Percentiles rank a stretch among this genome's conserved stretches.
Conservation (phyloP, 805 yeast genomes). For the Candida orba region DNA sequence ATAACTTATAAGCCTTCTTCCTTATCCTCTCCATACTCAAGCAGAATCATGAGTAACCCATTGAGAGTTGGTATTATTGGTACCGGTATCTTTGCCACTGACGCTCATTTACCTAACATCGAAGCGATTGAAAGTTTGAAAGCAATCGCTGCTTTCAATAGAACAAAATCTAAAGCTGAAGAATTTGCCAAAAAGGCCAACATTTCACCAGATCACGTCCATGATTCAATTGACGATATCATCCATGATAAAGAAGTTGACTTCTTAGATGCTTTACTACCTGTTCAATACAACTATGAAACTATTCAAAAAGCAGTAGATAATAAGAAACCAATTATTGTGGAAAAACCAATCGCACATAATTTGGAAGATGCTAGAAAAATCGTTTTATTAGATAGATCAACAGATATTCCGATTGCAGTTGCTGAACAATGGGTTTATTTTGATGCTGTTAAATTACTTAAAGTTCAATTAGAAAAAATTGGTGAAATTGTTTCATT, state of each 20-base stretch:
- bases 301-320: constrained; percentile 64
- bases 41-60: background rate
- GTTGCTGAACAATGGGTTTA: constrained; percentile 86
- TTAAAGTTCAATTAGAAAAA: constrained; percentile 52
- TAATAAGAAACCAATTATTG: constrained; percentile 67
- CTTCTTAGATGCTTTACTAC: constrained; percentile 77
- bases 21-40: too few species aligned
- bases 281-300: constrained; percentile 73
- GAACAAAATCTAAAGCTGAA: constrained; percentile 80
- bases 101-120: constrained; percentile 72
- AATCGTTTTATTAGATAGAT: constrained; percentile 59
- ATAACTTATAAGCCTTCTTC: too few species aligned
- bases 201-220: constrained; percentile 34
- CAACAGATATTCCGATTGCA: constrained; percentile 60
- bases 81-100: constrained; percentile 85
- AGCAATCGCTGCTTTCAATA: constrained; percentile 69
- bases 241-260: constrained; percentile 63
- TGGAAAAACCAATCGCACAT: constrained; percentile 94
- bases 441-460: constrained; percentile 46
- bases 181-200: constrained; percentile 62
- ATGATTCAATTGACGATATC: constrained; percentile 28
- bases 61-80: constrained; percentile 42
- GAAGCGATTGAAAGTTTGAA: constrained; percentile 42
- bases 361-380: constrained; percentile 71
- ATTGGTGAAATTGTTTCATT: constrained; percentile 71